A percentile compares a stretch with the other conserved stretches of the same genome.
These are phyloP conservation scores for Fusarium stilboides DNA, from an alignment of 2,329 filamentous ascomycete species.

Conservation along the genomic window DNA sequence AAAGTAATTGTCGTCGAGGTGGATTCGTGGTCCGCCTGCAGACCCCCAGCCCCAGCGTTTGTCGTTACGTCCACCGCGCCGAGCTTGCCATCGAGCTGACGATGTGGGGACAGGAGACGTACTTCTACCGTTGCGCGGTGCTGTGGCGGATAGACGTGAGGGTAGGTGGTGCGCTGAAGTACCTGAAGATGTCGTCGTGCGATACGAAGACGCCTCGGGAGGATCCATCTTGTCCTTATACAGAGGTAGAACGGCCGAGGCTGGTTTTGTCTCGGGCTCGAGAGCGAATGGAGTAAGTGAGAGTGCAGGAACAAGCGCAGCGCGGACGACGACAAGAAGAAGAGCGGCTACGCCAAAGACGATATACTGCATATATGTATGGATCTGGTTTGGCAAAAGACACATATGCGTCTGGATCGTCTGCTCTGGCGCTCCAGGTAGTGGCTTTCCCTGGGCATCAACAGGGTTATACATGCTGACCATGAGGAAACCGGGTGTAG, in stretches of 20 bases:
- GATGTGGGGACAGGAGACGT: slow-evolving; percentile 39
- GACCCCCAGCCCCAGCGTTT: slow-evolving; percentile 63
- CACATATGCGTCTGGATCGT: slow-evolving; percentile 93
- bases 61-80: slow-evolving; percentile 48
- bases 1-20: slow-evolving; percentile 67
- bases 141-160: slow-evolving; percentile 43
- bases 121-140: slow-evolving; percentile 41
- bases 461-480: slow-evolving; percentile 94
- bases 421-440: slow-evolving; percentile 59
- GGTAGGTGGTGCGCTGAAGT: slow-evolving; percentile 46
- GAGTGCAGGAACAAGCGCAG: slow-evolving; percentile 70
- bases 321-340: slow-evolving; percentile 66
- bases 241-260: slow-evolving; percentile 56
- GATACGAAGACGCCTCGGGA: slow-evolving; percentile 46
- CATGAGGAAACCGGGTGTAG: slow-evolving; percentile 88
- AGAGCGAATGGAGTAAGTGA: slow-evolving; percentile 69
- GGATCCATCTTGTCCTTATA: slow-evolving; percentile 70
- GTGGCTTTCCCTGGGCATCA: slow-evolving; percentile 69
- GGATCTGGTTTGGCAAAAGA: slow-evolving; percentile 88
- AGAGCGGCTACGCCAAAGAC: slow-evolving; percentile 71
- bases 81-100: slow-evolving; percentile 46
- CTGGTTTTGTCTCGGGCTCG: slow-evolving; percentile 54
- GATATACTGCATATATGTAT: slow-evolving; percentile 85
- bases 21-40: slow-evolving; percentile 65
- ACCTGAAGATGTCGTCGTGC: slow-evolving; percentile 44